phyloP scores from a whole-genome alignment of 495 filamentous ascomycete genomes.

The Podospora anserina region DNA sequence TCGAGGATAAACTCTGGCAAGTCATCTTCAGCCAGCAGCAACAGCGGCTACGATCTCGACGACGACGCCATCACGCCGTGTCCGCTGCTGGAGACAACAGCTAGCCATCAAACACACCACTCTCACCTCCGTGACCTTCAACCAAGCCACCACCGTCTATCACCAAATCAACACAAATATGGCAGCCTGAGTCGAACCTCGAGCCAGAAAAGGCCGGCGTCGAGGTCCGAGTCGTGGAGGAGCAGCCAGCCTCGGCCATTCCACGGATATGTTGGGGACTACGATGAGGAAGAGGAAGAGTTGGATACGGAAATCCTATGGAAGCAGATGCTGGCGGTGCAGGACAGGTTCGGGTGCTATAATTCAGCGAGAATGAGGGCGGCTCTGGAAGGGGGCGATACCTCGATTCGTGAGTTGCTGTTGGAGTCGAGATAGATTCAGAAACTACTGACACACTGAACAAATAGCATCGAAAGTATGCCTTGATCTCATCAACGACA shows the following conservation, averaged over 20 bases:
- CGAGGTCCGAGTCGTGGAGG: slow-evolving; percentile 13
- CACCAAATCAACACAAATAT: neutral
- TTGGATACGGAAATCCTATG: slow-evolving; percentile 40
- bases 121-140: neutral
- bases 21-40: neutral
- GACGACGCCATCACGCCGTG: slow-evolving; percentile 30
- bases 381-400: slow-evolving; percentile 36
- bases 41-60: neutral
- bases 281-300: slow-evolving; percentile 2
- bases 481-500: slow-evolving; percentile 45
- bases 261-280: neutral
- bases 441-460: neutral
- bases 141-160: neutral
- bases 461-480: slow-evolving; percentile 40
- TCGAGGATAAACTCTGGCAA: neutral
- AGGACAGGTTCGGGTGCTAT: slow-evolving; percentile 44
- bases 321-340: slow-evolving; percentile 46
- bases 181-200: neutral
- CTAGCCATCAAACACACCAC: neutral
- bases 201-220: slow-evolving; percentile 4
- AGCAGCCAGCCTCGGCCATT: slow-evolving; percentile 5
- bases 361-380: slow-evolving; percentile 46
- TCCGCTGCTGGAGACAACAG: slow-evolving; percentile 8
- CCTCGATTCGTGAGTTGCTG: slow-evolving; percentile 37
- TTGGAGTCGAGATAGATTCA: neutral